A percentile compares a stretch with the other conserved stretches of the same genome.
Evolutionary conservation across 2,329 filamentous ascomycete species (phyloP).

Genomic region (Arthrobotrys conoides): DNA sequence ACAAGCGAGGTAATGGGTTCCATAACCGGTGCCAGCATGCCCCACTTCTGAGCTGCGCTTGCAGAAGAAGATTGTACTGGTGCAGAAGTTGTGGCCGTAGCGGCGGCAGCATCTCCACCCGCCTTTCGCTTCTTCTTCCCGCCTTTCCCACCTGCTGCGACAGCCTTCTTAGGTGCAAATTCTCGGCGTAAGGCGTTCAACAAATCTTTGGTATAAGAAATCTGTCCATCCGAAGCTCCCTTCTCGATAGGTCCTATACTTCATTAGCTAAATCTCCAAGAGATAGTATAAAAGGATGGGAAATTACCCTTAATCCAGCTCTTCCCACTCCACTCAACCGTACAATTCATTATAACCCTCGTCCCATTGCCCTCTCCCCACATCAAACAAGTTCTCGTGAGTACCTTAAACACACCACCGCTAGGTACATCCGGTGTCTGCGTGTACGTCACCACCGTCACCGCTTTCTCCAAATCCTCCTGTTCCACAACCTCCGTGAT

Average conservation of each 20-base stretch:
- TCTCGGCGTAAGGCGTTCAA: slow-evolving; percentile 80
- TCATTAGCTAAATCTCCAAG: slow-evolving; percentile 57
- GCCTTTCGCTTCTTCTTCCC: slow-evolving; percentile 63
- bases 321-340: slow-evolving; percentile 96
- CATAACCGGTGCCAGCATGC: slow-evolving; percentile 64
- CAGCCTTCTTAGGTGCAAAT: slow-evolving; percentile 75
- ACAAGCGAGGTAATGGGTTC: slow-evolving; percentile 65
- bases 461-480: slow-evolving; percentile 87
- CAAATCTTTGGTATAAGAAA: slow-evolving; percentile 83
- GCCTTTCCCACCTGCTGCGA: slow-evolving; percentile 62
- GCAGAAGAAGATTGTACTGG: slow-evolving; percentile 64
- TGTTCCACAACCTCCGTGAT: slow-evolving; percentile 86
- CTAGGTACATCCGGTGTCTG: slow-evolving; percentile 95
- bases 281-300: slow-evolving; percentile 7
- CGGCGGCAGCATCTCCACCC: slow-evolving; percentile 71
- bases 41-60: slow-evolving; percentile 62
- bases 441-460: slow-evolving; percentile 85
- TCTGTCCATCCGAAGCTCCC: slow-evolving; percentile 90
- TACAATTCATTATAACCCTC: slow-evolving; percentile 86
- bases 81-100: slow-evolving; percentile 67
- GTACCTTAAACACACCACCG: slow-evolving; percentile 89
- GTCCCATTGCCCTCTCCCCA: slow-evolving; percentile 78
- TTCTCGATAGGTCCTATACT: slow-evolving; percentile 90
- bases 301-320: slow-evolving; percentile 92
- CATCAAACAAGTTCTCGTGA: slow-evolving; percentile 93